These are phyloP conservation scores for Aspergillus udagawae DNA, from an alignment of 2,329 filamentous ascomycete genomes.

Conservation along the genomic window DNA sequence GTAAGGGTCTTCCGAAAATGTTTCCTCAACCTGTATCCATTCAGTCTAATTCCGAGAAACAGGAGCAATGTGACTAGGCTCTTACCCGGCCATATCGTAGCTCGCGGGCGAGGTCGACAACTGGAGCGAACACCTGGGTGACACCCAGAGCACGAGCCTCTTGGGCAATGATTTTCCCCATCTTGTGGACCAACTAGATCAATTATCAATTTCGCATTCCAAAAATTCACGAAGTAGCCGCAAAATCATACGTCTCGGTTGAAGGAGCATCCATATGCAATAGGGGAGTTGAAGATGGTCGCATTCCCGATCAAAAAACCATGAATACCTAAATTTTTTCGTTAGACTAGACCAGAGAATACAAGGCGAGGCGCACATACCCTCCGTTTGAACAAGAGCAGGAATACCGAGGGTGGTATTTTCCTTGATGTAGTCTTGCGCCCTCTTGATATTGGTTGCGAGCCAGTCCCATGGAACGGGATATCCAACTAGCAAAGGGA, in stretches of 20 bases:
- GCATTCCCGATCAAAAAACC: constrained; percentile 68
- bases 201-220: too few species aligned
- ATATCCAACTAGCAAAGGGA: constrained; percentile 52
- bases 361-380: constrained; percentile 22
- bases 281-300: constrained; percentile 75
- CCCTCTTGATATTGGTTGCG: constrained; percentile 58
- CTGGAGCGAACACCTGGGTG: constrained; percentile 69
- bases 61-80: background rate
- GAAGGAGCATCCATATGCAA: constrained; percentile 67
- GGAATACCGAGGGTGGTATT: constrained; percentile 68
- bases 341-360: background rate
- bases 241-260: constrained; percentile 50
- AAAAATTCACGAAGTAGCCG: background rate
- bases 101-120: constrained; percentile 68
- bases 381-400: constrained; percentile 69
- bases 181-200: constrained; percentile 55
- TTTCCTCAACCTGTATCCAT: constrained; percentile 58
- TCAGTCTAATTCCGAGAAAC: background rate
- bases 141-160: constrained; percentile 65
- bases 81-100: constrained; percentile 62
- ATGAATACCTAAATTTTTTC: constrained; percentile 49
- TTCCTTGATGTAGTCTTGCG: constrained; percentile 65
- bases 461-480: constrained; percentile 62
- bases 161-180: constrained; percentile 62
- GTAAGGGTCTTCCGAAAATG: constrained; percentile 65